Evolutionary conservation across 257 asterid genomes (phyloP), one percentile per base, ranked within the genome.

Genomic region (Perilla frutescens): DNA sequence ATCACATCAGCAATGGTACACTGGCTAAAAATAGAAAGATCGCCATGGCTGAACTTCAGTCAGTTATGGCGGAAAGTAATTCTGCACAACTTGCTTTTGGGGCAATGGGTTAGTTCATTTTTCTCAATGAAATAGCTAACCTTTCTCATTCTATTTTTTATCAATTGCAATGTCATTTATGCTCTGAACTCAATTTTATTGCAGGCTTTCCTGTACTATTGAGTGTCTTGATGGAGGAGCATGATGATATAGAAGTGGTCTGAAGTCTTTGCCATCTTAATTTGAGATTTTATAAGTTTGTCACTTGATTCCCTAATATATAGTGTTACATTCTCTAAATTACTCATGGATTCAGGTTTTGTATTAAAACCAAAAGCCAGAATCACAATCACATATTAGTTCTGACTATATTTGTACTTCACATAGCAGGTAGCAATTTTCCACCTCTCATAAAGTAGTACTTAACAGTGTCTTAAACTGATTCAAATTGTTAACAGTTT

Each of bases 231-330:
- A 91, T 83, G 87, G 98, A 94, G 85, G 99, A 94, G 82, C 96
- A 93, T 4, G 96, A 94, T 85, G 99, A 91, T 87, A 80, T 84
- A 71, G 99, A 94, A 87, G 86, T 91, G 99, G 99, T 91, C 78
- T 39, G 88, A 68, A 20, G 36, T 77, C 70, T 79, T 71, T 62
- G n/a, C 73, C 45, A 15, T 58, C 78, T 68, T 68, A 14, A 14
- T 62, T 56, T 69, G 12, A 26, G 51, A 54, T 15, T 49, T 56
- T 39, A 1, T 74, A 4, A 32, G 4, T 49, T 65, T 29, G 34
- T 65, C 40, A 45, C 43, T 44, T 65, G 29, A 57, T 65, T 48
- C 1, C 50, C 50, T 40, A 40, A 10, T 62, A 40, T 8, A 8
- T 29, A 11, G 20, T 64, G 26, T 64, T 10, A 45, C 20, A 29